Evolutionary conservation across 192 early-diverging fungal species (phyloP).

Genomic region (Coemansia biformis): DNA sequence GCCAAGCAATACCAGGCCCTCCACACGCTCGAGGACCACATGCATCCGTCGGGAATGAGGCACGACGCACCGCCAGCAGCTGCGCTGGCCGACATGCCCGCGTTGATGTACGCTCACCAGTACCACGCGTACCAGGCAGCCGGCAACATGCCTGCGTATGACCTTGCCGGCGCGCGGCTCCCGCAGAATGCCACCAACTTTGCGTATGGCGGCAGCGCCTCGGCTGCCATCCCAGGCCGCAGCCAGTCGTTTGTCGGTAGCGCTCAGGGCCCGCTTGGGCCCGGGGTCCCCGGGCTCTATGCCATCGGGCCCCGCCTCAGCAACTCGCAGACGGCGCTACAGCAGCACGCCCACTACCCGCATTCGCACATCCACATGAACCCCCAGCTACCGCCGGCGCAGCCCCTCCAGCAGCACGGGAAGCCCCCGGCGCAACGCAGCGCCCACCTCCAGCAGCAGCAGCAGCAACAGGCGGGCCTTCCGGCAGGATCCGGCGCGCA

Average conservation of each 20-base stretch:
- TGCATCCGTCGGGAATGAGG: slow-evolving; percentile 6
- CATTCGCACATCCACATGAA: slow-evolving; percentile 29
- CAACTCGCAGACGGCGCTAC: slow-evolving; percentile 25
- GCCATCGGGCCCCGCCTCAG: slow-evolving; percentile 6
- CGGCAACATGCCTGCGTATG: slow-evolving; percentile 9
- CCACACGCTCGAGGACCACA: slow-evolving; percentile 21
- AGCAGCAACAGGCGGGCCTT: slow-evolving; percentile 4
- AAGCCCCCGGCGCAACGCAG: slow-evolving; percentile 24
- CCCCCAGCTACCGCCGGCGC: slow-evolving; percentile 6
- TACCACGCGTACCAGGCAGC: slow-evolving; percentile 16
- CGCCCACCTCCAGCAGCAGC: slow-evolving; percentile 18
- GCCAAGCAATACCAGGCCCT: slow-evolving; percentile 42
- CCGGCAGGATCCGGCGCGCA: slow-evolving; percentile 4
- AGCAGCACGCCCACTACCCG: slow-evolving; percentile 29
- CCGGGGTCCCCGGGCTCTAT: no score
- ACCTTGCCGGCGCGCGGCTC: slow-evolving; percentile 12
- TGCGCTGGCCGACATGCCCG: slow-evolving; percentile 11
- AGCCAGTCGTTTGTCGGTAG: slow-evolving; percentile 16
- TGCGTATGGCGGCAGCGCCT: slow-evolving; percentile 15
- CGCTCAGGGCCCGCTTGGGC: background rate
- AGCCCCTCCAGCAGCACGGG: slow-evolving; percentile 9
- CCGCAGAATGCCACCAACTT: slow-evolving; percentile 16
- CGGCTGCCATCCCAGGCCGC: slow-evolving; percentile 15
- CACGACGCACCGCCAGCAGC: slow-evolving; percentile 9
- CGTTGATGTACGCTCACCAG: slow-evolving; percentile 13